These are phyloP conservation scores for Lyophyllum decastes DNA, from an alignment of 768 basidiomycete species.

Conservation along the genomic window DNA sequence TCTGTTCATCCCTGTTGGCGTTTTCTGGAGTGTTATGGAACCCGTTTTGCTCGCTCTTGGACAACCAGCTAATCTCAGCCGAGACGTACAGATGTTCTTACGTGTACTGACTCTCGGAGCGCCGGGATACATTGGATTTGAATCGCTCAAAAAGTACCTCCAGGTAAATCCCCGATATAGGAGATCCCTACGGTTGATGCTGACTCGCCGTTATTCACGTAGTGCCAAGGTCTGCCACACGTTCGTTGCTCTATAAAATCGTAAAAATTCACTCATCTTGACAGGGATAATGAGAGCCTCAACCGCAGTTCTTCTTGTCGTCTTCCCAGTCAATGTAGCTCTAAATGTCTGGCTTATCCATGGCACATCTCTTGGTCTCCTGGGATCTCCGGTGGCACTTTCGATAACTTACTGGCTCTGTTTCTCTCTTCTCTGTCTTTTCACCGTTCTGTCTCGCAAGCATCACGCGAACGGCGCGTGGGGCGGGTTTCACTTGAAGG, in stretches of 20 bases:
- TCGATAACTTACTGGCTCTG: slow-evolving; percentile 72
- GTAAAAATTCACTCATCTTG: background rate
- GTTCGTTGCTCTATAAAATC: background rate
- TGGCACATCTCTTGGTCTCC: slow-evolving; percentile 58
- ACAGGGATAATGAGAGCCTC: slow-evolving; percentile 77
- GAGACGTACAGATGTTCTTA: slow-evolving; percentile 64
- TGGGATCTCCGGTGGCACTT: slow-evolving; percentile 69
- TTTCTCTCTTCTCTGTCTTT: slow-evolving; percentile 54
- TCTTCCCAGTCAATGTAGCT: slow-evolving; percentile 66
- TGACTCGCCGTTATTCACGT: background rate
- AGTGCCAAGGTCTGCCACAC: slow-evolving; percentile 59
- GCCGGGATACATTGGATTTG: slow-evolving; percentile 75
- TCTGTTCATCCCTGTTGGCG: slow-evolving; percentile 60
- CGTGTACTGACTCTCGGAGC: slow-evolving; percentile 65
- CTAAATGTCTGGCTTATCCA: slow-evolving; percentile 67
- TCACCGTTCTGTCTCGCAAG: slow-evolving; percentile 48
- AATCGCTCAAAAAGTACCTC: slow-evolving; percentile 77
- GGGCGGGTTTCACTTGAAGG: slow-evolving; percentile 53
- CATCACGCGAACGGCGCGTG: slow-evolving; percentile 63
- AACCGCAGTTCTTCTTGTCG: slow-evolving; percentile 59
- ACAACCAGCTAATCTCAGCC: slow-evolving; percentile 57
- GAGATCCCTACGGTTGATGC: background rate
- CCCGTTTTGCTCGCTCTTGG: slow-evolving; percentile 64
- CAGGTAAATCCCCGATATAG: slow-evolving; percentile 32
- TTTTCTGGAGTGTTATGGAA: slow-evolving; percentile 66